Evolutionary conservation across 768 basidiomycete species (phyloP), one percentile per base, ranked within the genome.

Genomic region (Cantharellus cinnabarinus): DNA sequence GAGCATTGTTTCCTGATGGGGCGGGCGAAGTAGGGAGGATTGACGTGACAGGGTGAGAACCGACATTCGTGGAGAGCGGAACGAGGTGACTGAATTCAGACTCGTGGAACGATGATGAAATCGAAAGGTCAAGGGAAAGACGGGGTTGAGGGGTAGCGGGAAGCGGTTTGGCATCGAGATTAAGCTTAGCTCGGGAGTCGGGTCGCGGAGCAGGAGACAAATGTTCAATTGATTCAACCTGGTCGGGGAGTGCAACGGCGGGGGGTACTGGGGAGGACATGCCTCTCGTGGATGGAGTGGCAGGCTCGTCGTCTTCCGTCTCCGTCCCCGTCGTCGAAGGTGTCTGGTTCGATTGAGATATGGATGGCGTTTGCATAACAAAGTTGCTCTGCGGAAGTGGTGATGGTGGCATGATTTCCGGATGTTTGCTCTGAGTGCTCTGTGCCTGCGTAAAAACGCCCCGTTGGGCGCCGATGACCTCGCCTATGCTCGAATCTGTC

Each of bases 21-120:
- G 61, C 66, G 35, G 66, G 4, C 62, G 58, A 42, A 10, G 10
- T 14, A 57, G 34, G 15, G 56, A 38, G 14, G 56, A 41, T 14
- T 40, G 7, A 14, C 56, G 5, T 14, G 44, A 29, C 20, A 29
- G 10, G 44, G 10, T 48, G 44, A 48, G 10, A 48, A 29, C 29
- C 29, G 44, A 29, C 10, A 48, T 29, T 48, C 29, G 10, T 10
- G 44, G 44, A 29, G 44, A 10, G 44, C 10, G 44, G 44, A 10
- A 29, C 44, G 39, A 39, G 48, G 15, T 58, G 41, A 3, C 58
- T 35, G 4, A 10, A 37, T 4, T 4, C 5, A 38, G 42, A 41
- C 51, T 58, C 4, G 48, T 52, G 10, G 58, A 50, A 4, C 5
- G n/a, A 56, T n/a, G 50, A 41, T 58, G 50, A 4, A 51, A 41